A percentile compares a stretch with the other conserved stretches of the same genome.
These are phyloP conservation scores for Penicillium sp. DNA, from an alignment of 2,329 filamentous ascomycete genomes.

Conservation along the genomic window DNA sequence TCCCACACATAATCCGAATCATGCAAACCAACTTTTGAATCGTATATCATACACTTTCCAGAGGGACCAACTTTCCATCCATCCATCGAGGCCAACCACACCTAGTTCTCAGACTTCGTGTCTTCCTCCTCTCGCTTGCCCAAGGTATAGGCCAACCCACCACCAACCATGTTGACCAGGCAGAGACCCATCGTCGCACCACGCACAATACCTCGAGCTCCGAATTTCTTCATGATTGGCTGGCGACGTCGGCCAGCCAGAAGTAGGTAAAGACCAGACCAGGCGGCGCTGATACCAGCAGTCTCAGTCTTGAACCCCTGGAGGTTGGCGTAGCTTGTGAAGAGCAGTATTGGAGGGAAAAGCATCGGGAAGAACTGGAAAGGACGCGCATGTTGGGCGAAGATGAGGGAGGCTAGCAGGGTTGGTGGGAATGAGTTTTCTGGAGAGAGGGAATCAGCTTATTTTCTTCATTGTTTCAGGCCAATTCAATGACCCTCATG, in stretches of 20 bases:
- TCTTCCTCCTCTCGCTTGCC: constrained; percentile 46
- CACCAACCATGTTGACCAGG: constrained; percentile 49
- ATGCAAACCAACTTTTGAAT: constrained; percentile 1
- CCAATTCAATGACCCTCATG: background rate
- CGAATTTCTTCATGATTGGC: constrained; percentile 49
- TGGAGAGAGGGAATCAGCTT: constrained; percentile 34
- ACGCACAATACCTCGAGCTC: constrained; percentile 47
- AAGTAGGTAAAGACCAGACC: constrained; percentile 67
- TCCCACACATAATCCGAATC: background rate
- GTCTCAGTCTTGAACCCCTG: constrained; percentile 64
- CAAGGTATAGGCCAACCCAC: constrained; percentile 50
- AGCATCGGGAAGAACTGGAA: constrained; percentile 67
- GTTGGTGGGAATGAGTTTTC: constrained; percentile 67
- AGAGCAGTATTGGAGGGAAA: constrained; percentile 67
- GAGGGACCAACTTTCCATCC: background rate
- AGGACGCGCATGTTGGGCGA: constrained; percentile 67
- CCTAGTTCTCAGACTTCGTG: background rate
- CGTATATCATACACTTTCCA: constrained; percentile 14
- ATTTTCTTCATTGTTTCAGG: background rate
- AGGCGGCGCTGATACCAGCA: constrained; percentile 65
- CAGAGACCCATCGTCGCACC: constrained; percentile 50
- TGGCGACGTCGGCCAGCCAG: constrained; percentile 61
- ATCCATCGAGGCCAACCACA: background rate
- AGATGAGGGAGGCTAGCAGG: constrained; percentile 65
- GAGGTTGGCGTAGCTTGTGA: constrained; percentile 67